phyloP scores from a whole-genome alignment of 257 asterid genomes.

The Paulownia fortunei region DNA sequence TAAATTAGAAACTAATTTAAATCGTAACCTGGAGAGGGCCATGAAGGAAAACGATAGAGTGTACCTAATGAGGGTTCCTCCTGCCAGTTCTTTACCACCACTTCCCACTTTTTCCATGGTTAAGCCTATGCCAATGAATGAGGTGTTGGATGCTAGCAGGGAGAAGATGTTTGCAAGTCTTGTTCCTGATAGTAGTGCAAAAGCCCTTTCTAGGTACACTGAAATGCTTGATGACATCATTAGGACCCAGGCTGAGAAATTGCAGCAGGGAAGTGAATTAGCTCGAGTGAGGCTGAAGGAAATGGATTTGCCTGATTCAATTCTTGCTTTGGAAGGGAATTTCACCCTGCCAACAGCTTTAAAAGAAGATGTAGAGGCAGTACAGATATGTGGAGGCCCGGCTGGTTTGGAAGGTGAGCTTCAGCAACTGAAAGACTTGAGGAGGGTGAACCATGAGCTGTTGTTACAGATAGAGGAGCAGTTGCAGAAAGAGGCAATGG shows the following conservation, averaged over 20 bases:
- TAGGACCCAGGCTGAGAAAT: constrained; percentile 94
- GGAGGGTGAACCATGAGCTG: constrained; percentile 93
- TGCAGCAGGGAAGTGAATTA: constrained; percentile 98
- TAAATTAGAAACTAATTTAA: constrained; percentile 74
- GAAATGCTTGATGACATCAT: constrained; percentile 94
- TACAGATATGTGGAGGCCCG: constrained; percentile 95
- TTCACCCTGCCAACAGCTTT: constrained; percentile 61
- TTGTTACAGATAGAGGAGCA: constrained; percentile 91
- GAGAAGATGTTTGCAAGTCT: constrained; percentile 92
- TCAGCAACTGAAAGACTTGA: constrained; percentile 88
- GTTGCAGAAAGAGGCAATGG: constrained; percentile 87
- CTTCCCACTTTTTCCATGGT: constrained; percentile 94
- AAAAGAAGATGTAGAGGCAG: constrained; percentile 91
- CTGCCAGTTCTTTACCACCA: constrained; percentile 76
- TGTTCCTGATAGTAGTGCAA: constrained; percentile 95
- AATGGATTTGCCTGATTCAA: constrained; percentile 96
- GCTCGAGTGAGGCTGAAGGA: constrained; percentile 96
- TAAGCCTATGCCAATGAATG: constrained; percentile 90
- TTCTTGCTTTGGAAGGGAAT: constrained; percentile 92
- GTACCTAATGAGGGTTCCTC: constrained; percentile 93
- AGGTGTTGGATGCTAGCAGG: constrained; percentile 88
- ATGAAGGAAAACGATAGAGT: constrained; percentile 96
- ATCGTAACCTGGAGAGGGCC: constrained; percentile 83
- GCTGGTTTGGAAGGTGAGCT: constrained; percentile 91
- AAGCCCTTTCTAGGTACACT: constrained; percentile 94